phyloP scores from a whole-genome alignment of 805 yeast genomes.

The Saccharomycopsis schoenii region DNA sequence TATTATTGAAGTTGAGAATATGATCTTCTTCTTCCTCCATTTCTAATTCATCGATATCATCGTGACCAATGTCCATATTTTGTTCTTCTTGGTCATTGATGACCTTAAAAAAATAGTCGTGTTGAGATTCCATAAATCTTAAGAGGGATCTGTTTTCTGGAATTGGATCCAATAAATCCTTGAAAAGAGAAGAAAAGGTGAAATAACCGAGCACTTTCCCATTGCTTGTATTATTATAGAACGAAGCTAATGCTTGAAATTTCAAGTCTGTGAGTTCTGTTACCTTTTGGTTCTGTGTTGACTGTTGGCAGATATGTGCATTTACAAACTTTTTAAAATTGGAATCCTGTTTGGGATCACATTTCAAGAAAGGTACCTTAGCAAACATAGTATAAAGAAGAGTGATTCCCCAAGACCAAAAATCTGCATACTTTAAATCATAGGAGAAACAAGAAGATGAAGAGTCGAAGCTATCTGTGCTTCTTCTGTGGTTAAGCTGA shows the following conservation, averaged over 20 bases:
- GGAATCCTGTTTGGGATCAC: constrained; percentile 60
- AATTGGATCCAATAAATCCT: constrained; percentile 45
- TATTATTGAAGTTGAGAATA: not conserved
- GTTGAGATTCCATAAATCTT: not conserved
- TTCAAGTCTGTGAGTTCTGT: not conserved
- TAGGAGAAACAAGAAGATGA: constrained; percentile 29
- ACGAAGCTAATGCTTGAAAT: not conserved
- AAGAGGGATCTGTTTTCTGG: constrained; percentile 53
- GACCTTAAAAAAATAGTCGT: not conserved
- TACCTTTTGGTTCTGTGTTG: not conserved
- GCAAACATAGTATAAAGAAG: constrained; percentile 73
- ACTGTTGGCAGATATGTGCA: not conserved
- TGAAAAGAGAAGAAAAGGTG: constrained; percentile 64
- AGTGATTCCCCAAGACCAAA: constrained; percentile 84
- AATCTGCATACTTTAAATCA: constrained; percentile 68
- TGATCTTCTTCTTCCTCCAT: constrained; percentile 18
- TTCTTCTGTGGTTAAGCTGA: constrained; percentile 28
- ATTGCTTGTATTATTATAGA: not conserved
- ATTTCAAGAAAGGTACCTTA: constrained; percentile 65
- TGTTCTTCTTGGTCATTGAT: constrained; percentile 25
- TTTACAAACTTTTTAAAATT: constrained; percentile 58
- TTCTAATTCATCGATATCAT: constrained; percentile 41
- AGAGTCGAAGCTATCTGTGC: not conserved
- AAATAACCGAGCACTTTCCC: constrained; percentile 55
- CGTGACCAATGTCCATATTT: constrained; percentile 41